Conservation (phyloP, 2,329 filamentous ascomycete genomes). For the Arthrobotrys entomopaga region DNA sequence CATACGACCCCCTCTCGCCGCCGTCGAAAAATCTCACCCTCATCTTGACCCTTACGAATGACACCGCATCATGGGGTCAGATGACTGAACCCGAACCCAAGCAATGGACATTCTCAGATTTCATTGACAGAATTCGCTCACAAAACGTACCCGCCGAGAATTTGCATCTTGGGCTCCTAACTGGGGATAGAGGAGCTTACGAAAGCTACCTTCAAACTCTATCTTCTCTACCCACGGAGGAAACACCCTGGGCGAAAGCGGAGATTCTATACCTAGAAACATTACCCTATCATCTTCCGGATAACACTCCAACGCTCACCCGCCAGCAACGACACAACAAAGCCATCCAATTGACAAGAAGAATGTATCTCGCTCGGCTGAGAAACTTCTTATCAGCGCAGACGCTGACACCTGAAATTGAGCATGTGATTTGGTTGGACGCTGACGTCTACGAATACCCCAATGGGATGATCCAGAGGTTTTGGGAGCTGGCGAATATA, state of each 20-base stretch:
- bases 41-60: slow-evolving; percentile 28
- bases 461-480: slow-evolving; percentile 59
- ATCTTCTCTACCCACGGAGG: slow-evolving; percentile 2
- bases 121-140: slow-evolving; percentile 15
- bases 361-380: slow-evolving; percentile 23
- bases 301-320: neutral
- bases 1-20: neutral
- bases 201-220: slow-evolving; percentile 12
- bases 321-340: neutral
- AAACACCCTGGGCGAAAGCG: slow-evolving; percentile 29
- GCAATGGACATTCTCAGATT: slow-evolving; percentile 21
- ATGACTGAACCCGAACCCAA: neutral
- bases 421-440: slow-evolving; percentile 62
- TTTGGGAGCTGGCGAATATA: slow-evolving; percentile 59
- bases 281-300: neutral
- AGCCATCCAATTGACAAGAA: neutral
- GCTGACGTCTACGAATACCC: slow-evolving; percentile 62
- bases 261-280: slow-evolving; percentile 27
- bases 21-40: slow-evolving; percentile 22
- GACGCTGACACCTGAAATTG: slow-evolving; percentile 28
- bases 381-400: slow-evolving; percentile 28
- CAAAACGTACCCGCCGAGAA: slow-evolving; percentile 13
- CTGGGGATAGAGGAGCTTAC: slow-evolving; percentile 16
- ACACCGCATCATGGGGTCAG: slow-evolving; percentile 33
- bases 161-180: slow-evolving; percentile 24